Evolutionary conservation across 768 basidiomycete species (phyloP).

Genomic region (Rhizopogon roseolus): DNA sequence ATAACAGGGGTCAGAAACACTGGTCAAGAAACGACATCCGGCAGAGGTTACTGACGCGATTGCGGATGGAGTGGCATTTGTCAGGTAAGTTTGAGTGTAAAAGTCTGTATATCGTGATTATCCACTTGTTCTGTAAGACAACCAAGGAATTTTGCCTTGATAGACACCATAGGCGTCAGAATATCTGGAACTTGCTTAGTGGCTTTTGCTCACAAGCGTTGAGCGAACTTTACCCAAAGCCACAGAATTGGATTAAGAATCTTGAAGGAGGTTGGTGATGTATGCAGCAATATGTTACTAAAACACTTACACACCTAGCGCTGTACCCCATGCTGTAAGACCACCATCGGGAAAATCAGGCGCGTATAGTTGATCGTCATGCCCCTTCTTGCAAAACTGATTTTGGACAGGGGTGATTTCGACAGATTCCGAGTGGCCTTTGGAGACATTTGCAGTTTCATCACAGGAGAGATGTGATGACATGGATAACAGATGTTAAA

Average conservation of each 20-base stretch:
- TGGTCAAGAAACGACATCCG: neutral
- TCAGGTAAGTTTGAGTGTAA: conserved; percentile 32
- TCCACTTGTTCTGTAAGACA: neutral
- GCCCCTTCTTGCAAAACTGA: too few relatives aligned
- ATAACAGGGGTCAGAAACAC: neutral
- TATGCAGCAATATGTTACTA: neutral
- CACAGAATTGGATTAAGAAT: conserved; percentile 31
- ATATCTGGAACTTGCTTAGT: conserved; percentile 17
- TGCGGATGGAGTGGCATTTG: conserved; percentile 29
- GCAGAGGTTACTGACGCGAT: conserved; percentile 25
- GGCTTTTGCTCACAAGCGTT: neutral
- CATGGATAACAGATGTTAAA: neutral
- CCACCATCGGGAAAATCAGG: conserved; percentile 18
- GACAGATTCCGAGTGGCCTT: too few relatives aligned
- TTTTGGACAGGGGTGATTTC: neutral
- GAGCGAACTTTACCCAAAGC: conserved; percentile 24
- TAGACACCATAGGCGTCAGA: conserved; percentile 36
- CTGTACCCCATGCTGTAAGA: conserved; percentile 17
- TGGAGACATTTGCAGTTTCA: too few relatives aligned
- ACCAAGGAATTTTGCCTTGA: conserved; percentile 22
- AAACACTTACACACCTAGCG: conserved; percentile 17
- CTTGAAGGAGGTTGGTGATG: conserved; percentile 9
- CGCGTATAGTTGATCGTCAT: neutral
- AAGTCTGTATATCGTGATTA: conserved; percentile 22
- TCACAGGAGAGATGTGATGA: neutral